Percentiles rank a stretch among this genome's conserved stretches.
Evolutionary conservation across 371 early-diverging fungal genomes (phyloP).

Genomic region (Mucor sp.): DNA sequence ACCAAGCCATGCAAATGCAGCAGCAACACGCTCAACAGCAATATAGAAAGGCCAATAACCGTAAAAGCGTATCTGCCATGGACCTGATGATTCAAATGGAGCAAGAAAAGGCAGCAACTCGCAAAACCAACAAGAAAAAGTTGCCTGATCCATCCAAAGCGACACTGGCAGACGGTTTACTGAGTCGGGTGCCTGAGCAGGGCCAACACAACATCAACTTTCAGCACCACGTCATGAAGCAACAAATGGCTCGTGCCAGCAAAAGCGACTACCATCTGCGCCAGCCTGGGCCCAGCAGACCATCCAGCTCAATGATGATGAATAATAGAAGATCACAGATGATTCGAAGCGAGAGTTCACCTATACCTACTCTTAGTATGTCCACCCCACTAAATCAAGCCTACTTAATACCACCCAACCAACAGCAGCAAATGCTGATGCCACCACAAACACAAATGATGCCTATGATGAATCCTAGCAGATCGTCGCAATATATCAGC

Average conservation of each 20-base stretch:
- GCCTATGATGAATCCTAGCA: conserved; percentile 11
- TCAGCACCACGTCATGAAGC: conserved; percentile 30
- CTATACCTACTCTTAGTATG: conserved; percentile 23
- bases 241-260: conserved; percentile 29
- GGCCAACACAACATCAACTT: conserved; percentile 42
- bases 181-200: conserved; percentile 34
- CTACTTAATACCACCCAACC: conserved; percentile 15
- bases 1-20: conserved; percentile 33
- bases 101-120: conserved; percentile 38
- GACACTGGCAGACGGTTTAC: conserved; percentile 33
- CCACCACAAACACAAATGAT: conserved; percentile 13
- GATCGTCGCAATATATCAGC: conserved; percentile 14
- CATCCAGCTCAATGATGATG: conserved; percentile 13
- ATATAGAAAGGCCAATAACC: conserved; percentile 23
- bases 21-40: conserved; percentile 19
- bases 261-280: conserved; percentile 21
- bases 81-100: conserved; percentile 47
- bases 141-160: conserved; percentile 38
- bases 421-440: conserved; percentile 13
- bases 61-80: conserved; percentile 50
- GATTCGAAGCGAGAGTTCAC: conserved; percentile 15
- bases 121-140: conserved; percentile 31
- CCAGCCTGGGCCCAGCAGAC: conserved; percentile 9
- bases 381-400: conserved; percentile 22
- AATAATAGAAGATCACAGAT: conserved; percentile 12